Evolutionary conservation across 257 asterid species (phyloP).

Genomic region (Marsdenia floribunda): DNA sequence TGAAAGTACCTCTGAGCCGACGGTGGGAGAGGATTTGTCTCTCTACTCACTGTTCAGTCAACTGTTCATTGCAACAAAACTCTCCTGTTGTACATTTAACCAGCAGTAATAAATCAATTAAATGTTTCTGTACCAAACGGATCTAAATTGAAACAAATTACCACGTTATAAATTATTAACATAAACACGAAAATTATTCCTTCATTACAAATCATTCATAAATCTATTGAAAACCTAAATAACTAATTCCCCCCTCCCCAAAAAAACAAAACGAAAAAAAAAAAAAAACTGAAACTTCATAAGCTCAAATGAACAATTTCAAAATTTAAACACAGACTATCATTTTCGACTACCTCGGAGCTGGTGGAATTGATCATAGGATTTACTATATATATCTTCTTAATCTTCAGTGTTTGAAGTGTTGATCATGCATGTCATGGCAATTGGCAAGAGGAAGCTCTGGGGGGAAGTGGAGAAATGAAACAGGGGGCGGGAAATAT

Average conservation of each 20-base stretch:
- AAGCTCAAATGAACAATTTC: neutral
- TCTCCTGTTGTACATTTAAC: neutral
- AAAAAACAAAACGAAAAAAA: too few relatives aligned
- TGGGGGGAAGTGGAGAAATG: neutral
- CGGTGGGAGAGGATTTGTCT: neutral
- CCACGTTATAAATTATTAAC: neutral
- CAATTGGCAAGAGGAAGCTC: neutral
- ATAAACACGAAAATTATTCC: neutral
- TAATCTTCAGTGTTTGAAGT: neutral
- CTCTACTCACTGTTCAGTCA: neutral
- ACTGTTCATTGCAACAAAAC: neutral
- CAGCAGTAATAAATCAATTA: neutral
- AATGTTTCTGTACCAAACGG: neutral
- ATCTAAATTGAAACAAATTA: neutral
- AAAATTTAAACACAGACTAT: neutral
- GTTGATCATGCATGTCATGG: neutral
- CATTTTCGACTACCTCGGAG: neutral
- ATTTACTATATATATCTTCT: neutral
- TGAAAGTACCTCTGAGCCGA: neutral
- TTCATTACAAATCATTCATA: neutral
- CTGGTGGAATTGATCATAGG: neutral
- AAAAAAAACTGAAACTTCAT: neutral
- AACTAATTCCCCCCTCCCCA: too few relatives aligned
- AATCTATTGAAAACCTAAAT: neutral
- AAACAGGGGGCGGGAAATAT: slow-evolving; percentile 11